Base-by-base conservation (phyloP, 2,329 filamentous ascomycete species). In the Aspergillus sp. region DNA sequence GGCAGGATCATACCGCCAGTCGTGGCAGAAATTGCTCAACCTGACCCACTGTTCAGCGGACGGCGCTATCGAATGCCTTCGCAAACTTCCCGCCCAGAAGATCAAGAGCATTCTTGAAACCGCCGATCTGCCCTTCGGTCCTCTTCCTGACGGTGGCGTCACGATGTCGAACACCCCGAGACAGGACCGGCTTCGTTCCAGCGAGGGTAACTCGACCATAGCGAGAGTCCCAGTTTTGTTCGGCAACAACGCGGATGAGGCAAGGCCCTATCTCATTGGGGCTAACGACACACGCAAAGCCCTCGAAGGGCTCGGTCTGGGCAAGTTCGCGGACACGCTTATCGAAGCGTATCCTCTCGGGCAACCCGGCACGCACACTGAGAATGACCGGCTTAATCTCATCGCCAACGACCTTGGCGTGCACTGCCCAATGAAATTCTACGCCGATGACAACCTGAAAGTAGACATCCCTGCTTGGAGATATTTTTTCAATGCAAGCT, bases 401-500 rank as follows among this genome's bases (percentile, higher is more conserved):
- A 66, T 71, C 16, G 31, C 57, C 16, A 71, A 66, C 1, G 68
- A 71, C 3, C 31, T 64, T 11, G 49, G 36, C 1, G 66, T 71
- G 36, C 61, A 64, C 10, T 72, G 70, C 50, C 63, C 65, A 0
- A 53, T 57, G 12, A 59, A 60, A 6, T 39, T 56, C 4, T 54
- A 65, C 12, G 68, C 67, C 0, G 60, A 68, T 45, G 60, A 64
- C 16, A 64, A 60, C 12, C 47, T 42, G 2, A 32, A 31, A 0
- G 62, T 57, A 4, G 66, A 62, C 3, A 63, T 68, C 49, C 64
- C 64, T 1, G 61, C 65, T 5, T 74, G 68, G 67, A 58, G 71
- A 10, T 74, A 72, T 61, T 68, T 63, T 46, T 73, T 65, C 56
- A 72, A 73, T 54, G 69, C 67, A 2, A 67, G 64, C 10, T 74